phyloP scores from a whole-genome alignment of 331 rosid genomes.

The Malus hybrid region DNA sequence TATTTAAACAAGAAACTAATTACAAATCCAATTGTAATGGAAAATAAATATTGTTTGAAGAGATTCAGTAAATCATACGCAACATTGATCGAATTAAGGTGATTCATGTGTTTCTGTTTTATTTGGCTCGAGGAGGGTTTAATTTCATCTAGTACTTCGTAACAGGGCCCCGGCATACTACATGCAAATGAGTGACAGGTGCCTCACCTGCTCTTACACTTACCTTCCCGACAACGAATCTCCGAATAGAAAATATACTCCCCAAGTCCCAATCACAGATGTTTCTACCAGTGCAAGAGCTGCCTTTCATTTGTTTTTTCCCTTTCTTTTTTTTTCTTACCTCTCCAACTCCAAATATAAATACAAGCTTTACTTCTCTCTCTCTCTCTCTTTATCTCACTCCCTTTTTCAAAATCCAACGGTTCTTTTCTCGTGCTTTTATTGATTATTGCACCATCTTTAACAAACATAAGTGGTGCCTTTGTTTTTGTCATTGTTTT shows the following conservation, averaged over 20 bases:
- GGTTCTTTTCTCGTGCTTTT: conserved; percentile 26
- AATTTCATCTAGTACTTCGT: no score
- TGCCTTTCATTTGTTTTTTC: not conserved
- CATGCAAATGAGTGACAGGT: not conserved
- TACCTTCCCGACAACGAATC: conserved; percentile 15
- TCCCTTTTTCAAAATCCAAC: conserved; percentile 28
- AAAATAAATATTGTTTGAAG: no score
- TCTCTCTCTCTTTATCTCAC: not conserved
- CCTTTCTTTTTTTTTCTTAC: not conserved
- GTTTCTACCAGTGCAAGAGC: not conserved
- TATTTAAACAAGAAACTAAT: no score
- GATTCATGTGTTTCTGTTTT: no score
- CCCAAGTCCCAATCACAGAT: conserved; percentile 6
- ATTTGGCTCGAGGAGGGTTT: no score
- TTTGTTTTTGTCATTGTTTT: conserved; percentile 19
- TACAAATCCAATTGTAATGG: no score
- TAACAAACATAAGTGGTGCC: conserved; percentile 39
- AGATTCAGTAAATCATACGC: no score
- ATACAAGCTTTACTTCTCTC: conserved; percentile 8
- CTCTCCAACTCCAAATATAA: conserved; percentile 1
- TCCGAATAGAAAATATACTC: not conserved
- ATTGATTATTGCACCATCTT: conserved; percentile 41
- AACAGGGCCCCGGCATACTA: no score
- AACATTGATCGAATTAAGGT: no score
- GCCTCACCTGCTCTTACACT: conserved; percentile 3